Percentiles rank a stretch among this genome's conserved stretches.
Evolutionary conservation across 1,284 basidiomycete species (phyloP).

Genomic region (Afroboletus lepidellus): DNA sequence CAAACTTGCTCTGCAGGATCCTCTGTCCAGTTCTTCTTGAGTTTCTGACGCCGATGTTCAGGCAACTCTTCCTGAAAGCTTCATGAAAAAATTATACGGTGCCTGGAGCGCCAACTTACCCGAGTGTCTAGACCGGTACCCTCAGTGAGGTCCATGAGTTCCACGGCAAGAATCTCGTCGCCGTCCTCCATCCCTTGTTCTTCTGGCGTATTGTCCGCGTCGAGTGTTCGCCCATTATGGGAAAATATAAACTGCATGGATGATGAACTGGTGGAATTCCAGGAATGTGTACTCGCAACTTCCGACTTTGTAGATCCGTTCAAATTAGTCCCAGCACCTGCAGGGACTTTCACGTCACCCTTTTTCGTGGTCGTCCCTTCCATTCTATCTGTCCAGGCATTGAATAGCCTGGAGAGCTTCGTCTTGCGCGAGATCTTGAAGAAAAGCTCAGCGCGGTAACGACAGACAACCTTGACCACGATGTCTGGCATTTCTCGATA

Average conservation of each 20-base stretch:
- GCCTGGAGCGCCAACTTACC: conserved; percentile 41
- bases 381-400: conserved; percentile 86
- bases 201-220: conserved; percentile 78
- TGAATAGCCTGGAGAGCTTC: conserved; percentile 74
- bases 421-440: conserved; percentile 88
- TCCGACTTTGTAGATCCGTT: conserved; percentile 52
- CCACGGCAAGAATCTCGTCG: conserved; percentile 81
- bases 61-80: conserved; percentile 56
- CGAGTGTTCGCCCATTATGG: conserved; percentile 70
- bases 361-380: conserved; percentile 50
- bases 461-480: conserved; percentile 79
- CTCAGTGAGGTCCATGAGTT: conserved; percentile 82
- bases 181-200: conserved; percentile 80
- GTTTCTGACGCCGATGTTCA: conserved; percentile 59
- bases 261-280: conserved; percentile 31
- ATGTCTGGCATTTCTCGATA: conserved; percentile 79
- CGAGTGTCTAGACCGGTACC: conserved; percentile 57
- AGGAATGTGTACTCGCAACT: conserved; percentile 37
- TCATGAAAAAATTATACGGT: conserved; percentile 1
- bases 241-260: conserved; percentile 78
- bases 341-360: conserved; percentile 31
- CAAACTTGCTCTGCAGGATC: conserved; percentile 65
- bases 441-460: conserved; percentile 82
- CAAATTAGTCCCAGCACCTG: conserved; percentile 33
- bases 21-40: conserved; percentile 76